Percentiles rank a stretch among this genome's conserved stretches.
Conservation (phyloP, 176 grass and related monocot genomes). For the Aegilops tauschii region DNA sequence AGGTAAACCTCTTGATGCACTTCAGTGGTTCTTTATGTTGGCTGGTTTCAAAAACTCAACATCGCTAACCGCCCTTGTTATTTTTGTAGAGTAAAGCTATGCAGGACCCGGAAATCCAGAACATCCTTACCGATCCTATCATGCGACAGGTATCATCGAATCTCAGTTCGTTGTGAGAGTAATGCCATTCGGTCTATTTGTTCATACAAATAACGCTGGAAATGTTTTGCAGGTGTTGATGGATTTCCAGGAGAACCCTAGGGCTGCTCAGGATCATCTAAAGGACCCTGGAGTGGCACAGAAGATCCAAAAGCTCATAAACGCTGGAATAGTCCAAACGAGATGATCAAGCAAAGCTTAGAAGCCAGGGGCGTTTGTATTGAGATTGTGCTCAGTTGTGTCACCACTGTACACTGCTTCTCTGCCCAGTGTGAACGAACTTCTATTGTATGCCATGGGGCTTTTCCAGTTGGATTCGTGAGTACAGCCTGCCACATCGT, state of each 20-base stretch:
- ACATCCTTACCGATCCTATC: slow-evolving; percentile 86
- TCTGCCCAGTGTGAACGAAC: not conserved
- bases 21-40: not conserved
- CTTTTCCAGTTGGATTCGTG: slow-evolving; percentile 28
- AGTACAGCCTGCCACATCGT: slow-evolving; percentile 19
- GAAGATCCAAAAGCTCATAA: slow-evolving; percentile 94
- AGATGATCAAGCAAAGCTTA: slow-evolving; percentile 34
- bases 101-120: slow-evolving; percentile 96
- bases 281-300: slow-evolving; percentile 86
- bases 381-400: slow-evolving; percentile 19
- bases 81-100: slow-evolving; percentile 82
- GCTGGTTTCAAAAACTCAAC: not conserved
- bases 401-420: not conserved
- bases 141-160: slow-evolving; percentile 75
- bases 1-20: slow-evolving; percentile 41
- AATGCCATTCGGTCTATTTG: no score
- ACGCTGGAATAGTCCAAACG: slow-evolving; percentile 92
- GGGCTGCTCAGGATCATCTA: slow-evolving; percentile 74
- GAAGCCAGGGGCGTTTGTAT: not conserved
- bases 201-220: not conserved
- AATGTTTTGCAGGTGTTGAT: slow-evolving; percentile 55
- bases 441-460: not conserved
- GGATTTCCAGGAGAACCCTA: slow-evolving; percentile 97
- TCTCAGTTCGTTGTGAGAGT: not conserved
- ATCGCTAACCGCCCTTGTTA: slow-evolving; percentile 10